Percentiles rank a stretch among this genome's conserved stretches.
Conservation (phyloP, 257 asterid species). For the Mitragyna speciosa region DNA sequence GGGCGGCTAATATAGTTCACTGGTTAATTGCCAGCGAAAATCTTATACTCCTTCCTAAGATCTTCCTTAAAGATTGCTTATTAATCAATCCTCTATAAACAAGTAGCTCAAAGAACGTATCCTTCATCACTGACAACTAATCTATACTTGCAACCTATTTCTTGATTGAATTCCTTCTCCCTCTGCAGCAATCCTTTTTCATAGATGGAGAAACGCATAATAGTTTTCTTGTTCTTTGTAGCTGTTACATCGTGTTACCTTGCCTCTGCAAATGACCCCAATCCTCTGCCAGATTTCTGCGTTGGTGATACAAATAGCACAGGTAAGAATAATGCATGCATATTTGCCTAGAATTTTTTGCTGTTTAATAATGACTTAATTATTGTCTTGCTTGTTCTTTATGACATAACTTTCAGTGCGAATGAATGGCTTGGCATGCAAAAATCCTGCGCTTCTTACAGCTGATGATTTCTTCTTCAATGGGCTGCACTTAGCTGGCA, state of each 20-base stretch:
- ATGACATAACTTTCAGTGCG: constrained; percentile 13
- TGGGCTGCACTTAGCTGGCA: constrained; percentile 37
- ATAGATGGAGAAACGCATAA: too few relatives aligned
- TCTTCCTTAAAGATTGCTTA: neutral
- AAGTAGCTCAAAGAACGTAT: neutral
- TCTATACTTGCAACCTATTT: too few relatives aligned
- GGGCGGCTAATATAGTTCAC: neutral
- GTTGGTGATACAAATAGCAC: constrained; percentile 18
- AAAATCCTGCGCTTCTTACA: constrained; percentile 10
- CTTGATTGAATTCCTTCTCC: neutral
- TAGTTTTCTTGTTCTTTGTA: neutral
- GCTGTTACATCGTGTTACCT: constrained; percentile 6
- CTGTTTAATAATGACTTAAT: neutral
- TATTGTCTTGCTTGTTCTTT: neutral
- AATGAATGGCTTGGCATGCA: constrained; percentile 31
- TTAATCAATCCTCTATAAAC: too few relatives aligned
- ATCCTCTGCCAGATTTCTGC: constrained; percentile 28
- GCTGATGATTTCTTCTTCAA: constrained; percentile 34
- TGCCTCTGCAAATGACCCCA: constrained; percentile 23
- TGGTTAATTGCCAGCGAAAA: too few relatives aligned
- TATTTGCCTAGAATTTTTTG: neutral
- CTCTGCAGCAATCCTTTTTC: neutral
- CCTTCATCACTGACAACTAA: neutral
- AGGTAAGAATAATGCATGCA: constrained; percentile 2
- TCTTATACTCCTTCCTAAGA: neutral